phyloP scores from a whole-genome alignment of 2,329 filamentous ascomycete genomes.

The Alternaria novae-zelandiae region DNA sequence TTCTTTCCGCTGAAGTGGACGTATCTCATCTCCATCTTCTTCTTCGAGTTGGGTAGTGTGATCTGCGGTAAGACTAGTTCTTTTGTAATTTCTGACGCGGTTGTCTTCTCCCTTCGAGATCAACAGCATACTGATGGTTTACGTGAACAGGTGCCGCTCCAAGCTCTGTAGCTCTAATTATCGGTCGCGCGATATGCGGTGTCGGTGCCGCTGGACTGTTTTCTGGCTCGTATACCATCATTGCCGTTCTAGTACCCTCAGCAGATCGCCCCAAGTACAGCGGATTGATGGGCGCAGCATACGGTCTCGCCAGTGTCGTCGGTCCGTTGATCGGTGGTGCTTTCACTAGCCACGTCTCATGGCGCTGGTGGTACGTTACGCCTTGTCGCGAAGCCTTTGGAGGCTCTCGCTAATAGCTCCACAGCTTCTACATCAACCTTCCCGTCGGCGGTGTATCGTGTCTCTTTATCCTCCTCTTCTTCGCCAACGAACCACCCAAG shows the following conservation, averaged over 20 bases:
- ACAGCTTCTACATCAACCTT: slow-evolving; percentile 50
- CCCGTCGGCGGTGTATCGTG: slow-evolving; percentile 52
- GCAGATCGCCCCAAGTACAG: slow-evolving; percentile 48
- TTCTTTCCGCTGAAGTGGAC: slow-evolving; percentile 24
- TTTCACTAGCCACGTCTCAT: slow-evolving; percentile 45
- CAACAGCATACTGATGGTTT: neutral
- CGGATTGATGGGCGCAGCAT: slow-evolving; percentile 47
- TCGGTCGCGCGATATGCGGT: slow-evolving; percentile 3
- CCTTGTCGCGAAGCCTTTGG: rapidly evolving
- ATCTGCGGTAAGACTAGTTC: slow-evolving; percentile 3
- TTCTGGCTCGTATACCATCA: slow-evolving; percentile 46
- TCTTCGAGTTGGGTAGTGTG: slow-evolving; percentile 5
- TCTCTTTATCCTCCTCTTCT: slow-evolving; percentile 40
- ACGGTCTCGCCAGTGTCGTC: slow-evolving; percentile 45
- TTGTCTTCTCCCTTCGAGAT: too few species aligned
- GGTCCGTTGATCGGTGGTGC: slow-evolving; percentile 53
- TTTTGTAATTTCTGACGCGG: too few species aligned
- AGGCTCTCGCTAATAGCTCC: neutral
- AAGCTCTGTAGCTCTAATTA: neutral
- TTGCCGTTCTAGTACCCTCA: slow-evolving; percentile 52
- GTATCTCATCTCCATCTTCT: slow-evolving; percentile 7
- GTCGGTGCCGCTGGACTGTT: slow-evolving; percentile 4
- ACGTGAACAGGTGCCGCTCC: neutral
- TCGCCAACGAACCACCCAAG: slow-evolving; percentile 29
- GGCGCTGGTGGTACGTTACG: slow-evolving; percentile 48